Percentiles rank a stretch among this genome's conserved stretches.
These are phyloP conservation scores for Bocquillonia castaneifolia DNA, from an alignment of 441 rosid species.

Conservation along the genomic window DNA sequence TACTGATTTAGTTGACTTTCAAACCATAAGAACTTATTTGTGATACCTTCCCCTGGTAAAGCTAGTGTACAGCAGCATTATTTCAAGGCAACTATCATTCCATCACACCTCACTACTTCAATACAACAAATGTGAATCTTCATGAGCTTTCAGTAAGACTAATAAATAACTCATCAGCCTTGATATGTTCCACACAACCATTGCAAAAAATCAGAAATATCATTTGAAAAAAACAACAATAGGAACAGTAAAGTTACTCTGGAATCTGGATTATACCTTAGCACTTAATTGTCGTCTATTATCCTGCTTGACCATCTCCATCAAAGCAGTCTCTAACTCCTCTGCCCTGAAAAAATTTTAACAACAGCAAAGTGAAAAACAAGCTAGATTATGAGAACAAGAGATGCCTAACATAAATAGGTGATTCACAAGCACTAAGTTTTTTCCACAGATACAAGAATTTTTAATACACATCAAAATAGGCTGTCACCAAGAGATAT, in stretches of 20 bases:
- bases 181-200: background rate
- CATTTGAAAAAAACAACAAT: background rate
- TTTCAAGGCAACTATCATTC: background rate
- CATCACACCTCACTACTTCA: background rate
- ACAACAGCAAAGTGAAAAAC: conserved; percentile 15
- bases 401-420: background rate
- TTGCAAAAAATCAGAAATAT: background rate
- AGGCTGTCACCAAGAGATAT: conserved; percentile 3
- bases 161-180: background rate
- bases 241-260: background rate
- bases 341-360: conserved; percentile 70
- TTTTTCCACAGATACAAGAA: background rate
- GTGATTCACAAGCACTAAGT: conserved; percentile 1
- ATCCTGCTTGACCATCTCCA: conserved; percentile 98
- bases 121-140: background rate
- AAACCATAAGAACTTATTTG: background rate
- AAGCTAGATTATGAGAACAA: background rate
- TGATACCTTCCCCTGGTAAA: background rate
- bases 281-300: conserved; percentile 91
- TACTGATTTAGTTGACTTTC: background rate
- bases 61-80: background rate
- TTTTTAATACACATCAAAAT: background rate
- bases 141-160: background rate
- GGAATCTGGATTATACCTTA: conserved; percentile 56
- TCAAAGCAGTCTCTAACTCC: conserved; percentile 95